phyloP scores from a whole-genome alignment of 495 filamentous ascomycete genomes.

The Penicillium silybi region DNA sequence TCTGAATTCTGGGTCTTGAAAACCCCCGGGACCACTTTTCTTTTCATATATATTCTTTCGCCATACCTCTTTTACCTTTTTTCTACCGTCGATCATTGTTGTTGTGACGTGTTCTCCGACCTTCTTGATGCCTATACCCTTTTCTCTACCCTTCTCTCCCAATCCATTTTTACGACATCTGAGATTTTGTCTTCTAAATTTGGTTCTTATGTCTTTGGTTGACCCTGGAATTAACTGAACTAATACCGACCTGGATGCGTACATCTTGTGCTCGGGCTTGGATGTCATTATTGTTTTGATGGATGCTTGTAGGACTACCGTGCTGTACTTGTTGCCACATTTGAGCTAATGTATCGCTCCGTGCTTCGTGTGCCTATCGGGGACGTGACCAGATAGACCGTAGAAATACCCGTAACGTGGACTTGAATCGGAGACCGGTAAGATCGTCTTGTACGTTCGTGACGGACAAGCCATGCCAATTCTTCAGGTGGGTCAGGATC shows the following conservation, averaged over 20 bases:
- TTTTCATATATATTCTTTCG: slow-evolving; percentile 17
- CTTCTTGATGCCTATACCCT: slow-evolving; percentile 30
- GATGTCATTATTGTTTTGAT: neutral
- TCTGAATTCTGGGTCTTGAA: neutral
- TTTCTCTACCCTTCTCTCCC: slow-evolving; percentile 11
- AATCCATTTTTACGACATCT: slow-evolving; percentile 14
- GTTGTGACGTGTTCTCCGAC: slow-evolving; percentile 23
- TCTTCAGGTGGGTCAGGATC: too few relatives aligned
- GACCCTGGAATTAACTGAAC: slow-evolving; percentile 8
- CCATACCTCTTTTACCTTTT: slow-evolving; percentile 8
- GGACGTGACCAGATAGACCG: neutral
- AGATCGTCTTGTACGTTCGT: neutral
- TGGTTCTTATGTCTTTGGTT: slow-evolving; percentile 8
- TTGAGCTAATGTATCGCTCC: neutral
- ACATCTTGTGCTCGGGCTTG: neutral
- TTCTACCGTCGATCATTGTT: slow-evolving; percentile 13
- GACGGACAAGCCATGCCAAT: neutral
- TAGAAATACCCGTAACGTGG: neutral
- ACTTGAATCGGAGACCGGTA: neutral
- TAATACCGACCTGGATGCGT: slow-evolving; percentile 9
- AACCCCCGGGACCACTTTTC: neutral
- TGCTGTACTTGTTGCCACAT: neutral
- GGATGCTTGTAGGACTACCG: neutral
- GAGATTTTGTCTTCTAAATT: slow-evolving; percentile 7
- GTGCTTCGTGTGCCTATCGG: neutral